These are phyloP conservation scores for Fallopia convolvulus DNA, from an alignment of 148 eudicot genomes.

Conservation along the genomic window DNA sequence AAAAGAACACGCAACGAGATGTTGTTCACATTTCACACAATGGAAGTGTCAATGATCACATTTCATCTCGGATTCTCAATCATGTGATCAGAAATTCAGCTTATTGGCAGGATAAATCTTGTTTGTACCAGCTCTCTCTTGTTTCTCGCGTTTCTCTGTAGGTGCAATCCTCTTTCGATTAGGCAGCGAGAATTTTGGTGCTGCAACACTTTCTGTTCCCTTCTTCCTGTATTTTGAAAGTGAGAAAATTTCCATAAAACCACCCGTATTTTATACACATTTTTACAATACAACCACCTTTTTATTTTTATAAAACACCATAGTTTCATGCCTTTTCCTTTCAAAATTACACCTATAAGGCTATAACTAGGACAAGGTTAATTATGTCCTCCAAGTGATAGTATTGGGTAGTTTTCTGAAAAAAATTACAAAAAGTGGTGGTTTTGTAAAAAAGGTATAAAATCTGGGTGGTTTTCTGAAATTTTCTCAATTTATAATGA, in stretches of 20 bases:
- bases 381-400: not conserved
- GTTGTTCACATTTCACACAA: not conserved
- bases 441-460: not conserved
- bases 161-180: not conserved
- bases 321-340: not conserved
- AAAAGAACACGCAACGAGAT: not conserved
- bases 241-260: not conserved
- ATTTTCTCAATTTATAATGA: not conserved
- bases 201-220: not conserved
- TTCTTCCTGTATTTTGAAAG: constrained; percentile 2
- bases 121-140: not conserved
- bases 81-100: not conserved
- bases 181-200: not conserved
- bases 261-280: constrained; percentile 1
- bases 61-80: not conserved
- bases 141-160: not conserved
- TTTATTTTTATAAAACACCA: not conserved
- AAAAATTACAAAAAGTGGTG: not conserved
- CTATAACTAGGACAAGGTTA: not conserved
- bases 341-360: not conserved
- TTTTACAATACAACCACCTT: not conserved
- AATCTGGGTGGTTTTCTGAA: constrained; percentile 1
- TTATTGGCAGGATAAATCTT: not conserved
- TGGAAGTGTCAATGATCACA: not conserved
- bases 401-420: not conserved